phyloP scores from a whole-genome alignment of 495 filamentous ascomycete species.

The Neurospora tetraspora region DNA sequence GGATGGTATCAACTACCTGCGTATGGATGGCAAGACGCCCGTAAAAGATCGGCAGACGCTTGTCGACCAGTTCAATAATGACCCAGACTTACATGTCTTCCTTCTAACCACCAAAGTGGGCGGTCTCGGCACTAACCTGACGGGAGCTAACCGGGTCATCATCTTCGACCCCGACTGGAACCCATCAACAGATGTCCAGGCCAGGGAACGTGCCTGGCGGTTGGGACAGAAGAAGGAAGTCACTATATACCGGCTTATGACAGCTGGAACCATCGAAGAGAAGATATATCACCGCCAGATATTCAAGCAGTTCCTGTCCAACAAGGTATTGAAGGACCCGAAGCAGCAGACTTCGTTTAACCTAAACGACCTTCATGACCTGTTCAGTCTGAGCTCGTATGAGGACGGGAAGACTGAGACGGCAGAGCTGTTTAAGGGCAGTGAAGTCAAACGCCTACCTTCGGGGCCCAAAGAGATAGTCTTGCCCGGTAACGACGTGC shows the following conservation, averaged over 20 bases:
- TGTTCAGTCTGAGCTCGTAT: conserved; percentile 70
- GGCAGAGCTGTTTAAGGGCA: conserved; percentile 69
- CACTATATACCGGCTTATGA: conserved; percentile 89
- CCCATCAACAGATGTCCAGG: conserved; percentile 85
- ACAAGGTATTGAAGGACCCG: conserved; percentile 88
- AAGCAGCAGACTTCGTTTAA: conserved; percentile 83
- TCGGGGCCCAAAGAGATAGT: conserved; percentile 27
- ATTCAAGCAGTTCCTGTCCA: conserved; percentile 90
- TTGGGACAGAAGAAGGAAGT: conserved; percentile 91
- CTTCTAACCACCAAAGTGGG: conserved; percentile 91
- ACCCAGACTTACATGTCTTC: conserved; percentile 73
- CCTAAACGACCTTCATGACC: conserved; percentile 74
- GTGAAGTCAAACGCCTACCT: conserved; percentile 55
- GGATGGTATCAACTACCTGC: conserved; percentile 62
- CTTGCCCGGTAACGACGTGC: conserved; percentile 9
- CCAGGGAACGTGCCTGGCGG: conserved; percentile 92
- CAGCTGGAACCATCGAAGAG: conserved; percentile 94
- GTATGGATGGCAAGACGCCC: conserved; percentile 87
- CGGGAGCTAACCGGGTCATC: conserved; percentile 89
- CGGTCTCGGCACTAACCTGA: conserved; percentile 86
- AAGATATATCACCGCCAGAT: conserved; percentile 98
- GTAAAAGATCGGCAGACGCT: conserved; percentile 73
- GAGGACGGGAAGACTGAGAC: conserved; percentile 71
- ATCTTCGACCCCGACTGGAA: conserved; percentile 99
- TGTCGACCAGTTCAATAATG: conserved; percentile 85